Conservation (phyloP, 139 green algal species). For the Bryopsis sp. region DNA sequence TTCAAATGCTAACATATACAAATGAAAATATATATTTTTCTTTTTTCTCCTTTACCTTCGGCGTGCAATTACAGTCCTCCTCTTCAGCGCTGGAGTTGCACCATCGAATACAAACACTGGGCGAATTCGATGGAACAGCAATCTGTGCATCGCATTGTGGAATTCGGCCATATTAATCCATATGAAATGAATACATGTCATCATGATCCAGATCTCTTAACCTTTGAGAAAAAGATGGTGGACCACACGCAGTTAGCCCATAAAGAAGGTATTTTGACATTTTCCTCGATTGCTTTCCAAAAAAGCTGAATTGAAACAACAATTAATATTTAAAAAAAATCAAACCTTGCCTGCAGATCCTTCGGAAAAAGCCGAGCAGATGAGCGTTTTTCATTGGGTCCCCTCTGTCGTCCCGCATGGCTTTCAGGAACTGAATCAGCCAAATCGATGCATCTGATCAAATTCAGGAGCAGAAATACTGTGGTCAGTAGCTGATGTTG, state of each 20-base stretch:
- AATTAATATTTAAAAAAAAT: no score
- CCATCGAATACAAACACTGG: constrained; percentile 99
- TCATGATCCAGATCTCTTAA: no score
- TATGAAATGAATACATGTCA: no score
- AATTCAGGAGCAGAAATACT: not conserved
- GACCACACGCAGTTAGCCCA: no score
- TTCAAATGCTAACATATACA: not conserved
- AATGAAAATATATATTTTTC: no score
- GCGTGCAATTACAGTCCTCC: constrained; percentile 61
- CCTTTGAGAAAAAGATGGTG: not conserved
- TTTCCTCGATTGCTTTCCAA: no score
- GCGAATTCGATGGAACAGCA: constrained; percentile 86
- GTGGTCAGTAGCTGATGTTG: not conserved
- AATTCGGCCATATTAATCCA: no score
- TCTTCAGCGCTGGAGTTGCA: constrained; percentile 86
- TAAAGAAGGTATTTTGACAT: no score
- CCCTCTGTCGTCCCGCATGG: constrained; percentile 86
- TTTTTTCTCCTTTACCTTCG: constrained; percentile 23
- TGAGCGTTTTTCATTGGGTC: constrained; percentile 91
- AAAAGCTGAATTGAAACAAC: no score
- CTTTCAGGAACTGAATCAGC: constrained; percentile 92
- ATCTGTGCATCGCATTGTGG: no score
- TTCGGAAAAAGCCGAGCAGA: constrained; percentile 90
- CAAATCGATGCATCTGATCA: constrained; percentile 97
- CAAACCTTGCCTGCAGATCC: constrained; percentile 71